Percentiles rank a stretch among this genome's conserved stretches.
Evolutionary conservation across 129 eudicot genomes (phyloP).

Genomic region (Logfia minima): DNA sequence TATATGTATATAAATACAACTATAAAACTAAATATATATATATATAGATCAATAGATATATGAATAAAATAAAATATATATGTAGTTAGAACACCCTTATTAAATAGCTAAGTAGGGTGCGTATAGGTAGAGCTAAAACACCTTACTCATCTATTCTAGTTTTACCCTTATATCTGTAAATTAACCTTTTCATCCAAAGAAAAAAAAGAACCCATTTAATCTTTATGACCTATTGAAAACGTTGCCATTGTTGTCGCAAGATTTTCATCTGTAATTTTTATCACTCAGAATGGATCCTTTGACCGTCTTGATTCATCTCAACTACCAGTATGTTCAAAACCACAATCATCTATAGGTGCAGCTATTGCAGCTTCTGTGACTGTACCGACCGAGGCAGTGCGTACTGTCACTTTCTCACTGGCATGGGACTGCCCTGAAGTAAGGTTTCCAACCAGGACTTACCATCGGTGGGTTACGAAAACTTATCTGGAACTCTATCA

Average conservation of each 20-base stretch:
- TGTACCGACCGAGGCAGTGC: conserved; percentile 59
- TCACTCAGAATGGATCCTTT: conserved; percentile 80
- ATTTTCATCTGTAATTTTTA: conserved; percentile 21
- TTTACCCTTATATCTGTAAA: too few species aligned
- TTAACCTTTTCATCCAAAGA: background rate
- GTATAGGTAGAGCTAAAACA: too few species aligned
- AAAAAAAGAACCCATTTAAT: background rate
- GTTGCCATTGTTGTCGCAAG: conserved; percentile 15
- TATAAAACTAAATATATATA: too few species aligned
- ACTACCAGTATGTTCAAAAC: conserved; percentile 61
- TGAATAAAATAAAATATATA: too few species aligned
- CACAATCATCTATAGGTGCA: conserved; percentile 76
- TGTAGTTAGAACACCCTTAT: too few species aligned
- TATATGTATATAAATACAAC: too few species aligned
- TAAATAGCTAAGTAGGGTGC: too few species aligned
- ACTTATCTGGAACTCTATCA: conserved; percentile 10
- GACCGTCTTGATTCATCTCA: conserved; percentile 63
- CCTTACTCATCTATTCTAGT: too few species aligned
- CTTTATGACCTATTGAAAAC: background rate
- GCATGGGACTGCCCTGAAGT: conserved; percentile 96
- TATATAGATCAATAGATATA: too few species aligned
- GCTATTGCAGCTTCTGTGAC: conserved; percentile 87
- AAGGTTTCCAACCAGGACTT: conserved; percentile 71
- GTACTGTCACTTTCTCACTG: conserved; percentile 69
- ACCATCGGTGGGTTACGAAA: conserved; percentile 52